phyloP scores from a whole-genome alignment of 495 filamentous ascomycete genomes.

The Penicillium bialowiezense region DNA sequence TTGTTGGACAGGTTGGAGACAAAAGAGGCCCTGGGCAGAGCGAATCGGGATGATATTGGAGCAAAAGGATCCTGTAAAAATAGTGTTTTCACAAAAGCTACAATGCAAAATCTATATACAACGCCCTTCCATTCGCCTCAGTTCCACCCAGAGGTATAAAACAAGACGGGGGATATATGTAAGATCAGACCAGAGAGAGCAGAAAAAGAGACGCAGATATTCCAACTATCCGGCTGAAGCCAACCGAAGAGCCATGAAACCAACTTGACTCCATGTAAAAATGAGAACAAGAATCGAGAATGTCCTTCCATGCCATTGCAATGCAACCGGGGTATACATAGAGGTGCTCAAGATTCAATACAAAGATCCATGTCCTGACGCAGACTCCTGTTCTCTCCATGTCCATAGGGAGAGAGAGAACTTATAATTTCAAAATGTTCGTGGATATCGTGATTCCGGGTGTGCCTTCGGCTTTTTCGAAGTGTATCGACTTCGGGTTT shows the following conservation, averaged over 20 bases:
- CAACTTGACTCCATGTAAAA: constrained; percentile 7
- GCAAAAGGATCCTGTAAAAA: no score
- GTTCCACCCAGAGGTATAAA: constrained; percentile 5
- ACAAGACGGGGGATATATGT: not conserved
- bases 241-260: constrained; percentile 1
- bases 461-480: not conserved
- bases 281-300: constrained; percentile 3
- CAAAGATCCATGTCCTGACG: not conserved
- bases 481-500: not conserved
- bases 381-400: constrained; percentile 1
- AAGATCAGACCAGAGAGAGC: not conserved
- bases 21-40: no score
- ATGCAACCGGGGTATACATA: constrained; percentile 9
- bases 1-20: no score
- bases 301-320: constrained; percentile 2
- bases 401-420: not conserved
- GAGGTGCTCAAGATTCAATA: not conserved
- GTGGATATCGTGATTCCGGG: constrained; percentile 3
- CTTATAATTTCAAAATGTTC: constrained; percentile 4
- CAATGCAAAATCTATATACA: constrained; percentile 8
- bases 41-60: no score
- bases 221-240: not conserved
- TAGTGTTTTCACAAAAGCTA: not conserved
- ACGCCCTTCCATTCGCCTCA: constrained; percentile 4
- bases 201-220: not conserved